phyloP scores from a whole-genome alignment of 345 rosid genomes.

The Euphorbia peplus region DNA sequence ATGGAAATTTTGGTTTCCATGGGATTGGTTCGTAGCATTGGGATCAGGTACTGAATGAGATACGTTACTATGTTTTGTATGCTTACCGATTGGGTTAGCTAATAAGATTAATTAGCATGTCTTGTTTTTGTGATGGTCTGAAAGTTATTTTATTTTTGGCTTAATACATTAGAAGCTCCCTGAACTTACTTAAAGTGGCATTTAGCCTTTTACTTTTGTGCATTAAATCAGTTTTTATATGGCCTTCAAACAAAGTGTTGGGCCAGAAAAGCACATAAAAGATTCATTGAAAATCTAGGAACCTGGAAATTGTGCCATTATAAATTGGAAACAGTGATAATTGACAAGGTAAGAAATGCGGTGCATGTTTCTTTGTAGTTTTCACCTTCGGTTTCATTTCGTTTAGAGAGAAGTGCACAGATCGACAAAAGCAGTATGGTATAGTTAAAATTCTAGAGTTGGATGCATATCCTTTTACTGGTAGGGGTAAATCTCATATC shows the following conservation, averaged over 20 bases:
- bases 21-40: slow-evolving; percentile 89
- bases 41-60: slow-evolving; percentile 48
- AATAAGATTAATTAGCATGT: neutral
- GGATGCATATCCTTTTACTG: neutral
- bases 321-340: neutral
- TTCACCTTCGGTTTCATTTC: neutral
- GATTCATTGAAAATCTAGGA: neutral
- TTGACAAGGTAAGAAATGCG: neutral
- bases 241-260: neutral
- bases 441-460: neutral
- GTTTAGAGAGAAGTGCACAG: neutral
- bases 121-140: neutral
- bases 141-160: neutral
- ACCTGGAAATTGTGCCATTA: neutral
- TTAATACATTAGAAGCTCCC: no score
- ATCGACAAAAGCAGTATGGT: neutral
- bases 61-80: neutral
- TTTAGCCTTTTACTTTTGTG: no score
- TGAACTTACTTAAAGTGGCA: no score
- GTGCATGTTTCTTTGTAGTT: neutral
- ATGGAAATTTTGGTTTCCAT: slow-evolving; percentile 86
- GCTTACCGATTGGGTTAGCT: neutral
- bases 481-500: neutral
- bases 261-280: neutral
- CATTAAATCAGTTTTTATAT: neutral